Evolutionary conservation across 495 filamentous ascomycete genomes (phyloP).

Genomic region (Cercophora samala): DNA sequence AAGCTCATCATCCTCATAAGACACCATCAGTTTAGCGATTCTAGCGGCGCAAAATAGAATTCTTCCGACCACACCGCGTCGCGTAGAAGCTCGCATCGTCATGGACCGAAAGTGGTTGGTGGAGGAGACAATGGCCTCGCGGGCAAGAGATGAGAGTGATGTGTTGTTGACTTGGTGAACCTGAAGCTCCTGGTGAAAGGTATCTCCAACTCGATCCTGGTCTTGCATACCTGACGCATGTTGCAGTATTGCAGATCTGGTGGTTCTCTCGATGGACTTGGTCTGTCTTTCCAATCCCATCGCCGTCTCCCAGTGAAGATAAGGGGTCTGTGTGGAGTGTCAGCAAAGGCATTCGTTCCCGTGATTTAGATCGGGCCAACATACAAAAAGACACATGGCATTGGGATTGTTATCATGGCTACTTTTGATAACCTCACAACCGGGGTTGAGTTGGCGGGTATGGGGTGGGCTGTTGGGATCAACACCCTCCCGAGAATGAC

Average conservation of each 20-base stretch:
- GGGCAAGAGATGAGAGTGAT: constrained; percentile 14
- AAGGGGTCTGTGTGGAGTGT: constrained; percentile 9
- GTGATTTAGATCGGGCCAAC: background rate
- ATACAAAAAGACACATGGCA: constrained; percentile 16
- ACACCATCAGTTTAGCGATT: constrained; percentile 17
- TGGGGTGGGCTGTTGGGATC: constrained; percentile 16
- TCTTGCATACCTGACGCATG: constrained; percentile 2
- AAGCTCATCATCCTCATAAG: constrained; percentile 18
- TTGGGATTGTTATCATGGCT: background rate
- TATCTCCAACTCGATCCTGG: constrained; percentile 16
- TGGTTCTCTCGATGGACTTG: constrained; percentile 17
- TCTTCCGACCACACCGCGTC: constrained; percentile 18
- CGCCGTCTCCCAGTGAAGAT: constrained; percentile 21
- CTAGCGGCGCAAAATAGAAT: constrained; percentile 19
- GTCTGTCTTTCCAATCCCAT: constrained; percentile 13
- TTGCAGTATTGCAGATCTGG: constrained; percentile 7
- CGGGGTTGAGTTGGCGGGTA: constrained; percentile 13
- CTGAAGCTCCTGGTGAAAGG: constrained; percentile 17
- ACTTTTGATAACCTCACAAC: constrained; percentile 15
- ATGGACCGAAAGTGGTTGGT: constrained; percentile 18
- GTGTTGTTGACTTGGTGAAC: constrained; percentile 18
- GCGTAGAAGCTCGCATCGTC: constrained; percentile 16
- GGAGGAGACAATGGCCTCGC: constrained; percentile 12
- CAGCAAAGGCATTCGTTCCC: background rate
- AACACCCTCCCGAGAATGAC: constrained; percentile 14